A percentile compares a stretch with the other conserved stretches of the same genome.
Conservation (phyloP, 108 stramenopile genomes). For the Nannochloropsis salina region DNA sequence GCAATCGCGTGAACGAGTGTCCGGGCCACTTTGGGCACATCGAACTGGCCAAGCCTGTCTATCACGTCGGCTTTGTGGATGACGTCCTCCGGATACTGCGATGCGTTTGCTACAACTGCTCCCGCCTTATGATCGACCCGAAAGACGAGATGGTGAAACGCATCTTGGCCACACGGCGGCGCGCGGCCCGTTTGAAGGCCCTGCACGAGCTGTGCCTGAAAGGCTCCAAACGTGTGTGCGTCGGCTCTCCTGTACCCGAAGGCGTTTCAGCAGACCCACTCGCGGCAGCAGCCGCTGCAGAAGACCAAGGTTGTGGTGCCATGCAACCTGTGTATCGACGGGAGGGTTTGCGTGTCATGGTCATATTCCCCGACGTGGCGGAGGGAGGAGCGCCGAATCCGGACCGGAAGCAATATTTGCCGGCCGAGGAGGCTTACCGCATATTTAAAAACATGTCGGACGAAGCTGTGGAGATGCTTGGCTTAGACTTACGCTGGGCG, state of each 20-base stretch:
- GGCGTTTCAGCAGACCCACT: conserved; percentile 63
- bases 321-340: conserved; percentile 55
- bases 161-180: conserved; percentile 58
- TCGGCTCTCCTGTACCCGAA: conserved; percentile 57
- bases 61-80: conserved; percentile 90
- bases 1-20: conserved; percentile 63
- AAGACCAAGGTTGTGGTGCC: conserved; percentile 23
- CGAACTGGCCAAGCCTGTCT: conserved; percentile 88
- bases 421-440: conserved; percentile 73
- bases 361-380: conserved; percentile 70
- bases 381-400: conserved; percentile 61
- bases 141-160: conserved; percentile 66
- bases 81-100: conserved; percentile 75
- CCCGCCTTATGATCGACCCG: conserved; percentile 63
- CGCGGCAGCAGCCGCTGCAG: conserved; percentile 19
- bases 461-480: conserved; percentile 77
- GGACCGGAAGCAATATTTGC: conserved; percentile 84
- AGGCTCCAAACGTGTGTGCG: conserved; percentile 54
- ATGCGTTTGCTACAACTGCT: conserved; percentile 91
- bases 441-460: conserved; percentile 85
- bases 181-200: conserved; percentile 70
- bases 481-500: conserved; percentile 79
- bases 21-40: conserved; percentile 98
- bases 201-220: conserved; percentile 69
- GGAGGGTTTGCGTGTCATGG: conserved; percentile 74